Base-by-base conservation (phyloP, 2,329 filamentous ascomycete species). In the Chaetomiaceae sp. region DNA sequence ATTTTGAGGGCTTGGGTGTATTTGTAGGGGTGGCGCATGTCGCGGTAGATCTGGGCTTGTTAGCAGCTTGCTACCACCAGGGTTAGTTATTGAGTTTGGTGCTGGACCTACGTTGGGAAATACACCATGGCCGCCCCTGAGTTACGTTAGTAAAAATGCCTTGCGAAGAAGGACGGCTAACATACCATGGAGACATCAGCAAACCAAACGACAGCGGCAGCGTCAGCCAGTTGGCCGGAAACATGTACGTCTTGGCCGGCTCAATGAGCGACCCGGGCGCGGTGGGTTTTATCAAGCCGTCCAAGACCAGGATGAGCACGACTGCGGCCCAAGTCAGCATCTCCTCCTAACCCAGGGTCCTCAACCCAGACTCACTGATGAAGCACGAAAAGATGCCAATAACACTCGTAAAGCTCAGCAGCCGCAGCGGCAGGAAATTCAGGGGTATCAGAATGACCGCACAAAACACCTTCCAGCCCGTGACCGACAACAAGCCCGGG, bases 341-440 rank as follows among this genome's bases (percentile, higher is more conserved):
- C n/a, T 1, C 9, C 8, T 11, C 31, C 1, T 9, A 7, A n/a
- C 11, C 15, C 4, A 8, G 15, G 2, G 22, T 1, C 11, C 19
- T 33, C 6, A 6, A 11, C 20, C 3, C 8, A 17, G 15, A 85
- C 88, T 76, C 75, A 92, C 89, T 96, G 64, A 85, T 85, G 60
- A 95, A 86, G 61, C 89, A 95, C 53, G 83, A 91, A 61, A 96
- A 75, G 48, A 99, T 95, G n/a, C 92, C 92, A 57, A 97, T 75
- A 53, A 97, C 84, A 67, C 90, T 95, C 23, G 90, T 96, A 65
- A 96, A 90, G 62, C 90, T 95, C 56, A 99, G 73, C 51, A 91
- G 75, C 31, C 89, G 83, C 56, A 97, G 73, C 1, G 94, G 92
- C 31, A 95, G 73, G 67, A 95, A 95, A 65, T 88, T 90, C 48